Conservation (phyloP, 768 basidiomycete species). For the Termitomyces sp. region DNA sequence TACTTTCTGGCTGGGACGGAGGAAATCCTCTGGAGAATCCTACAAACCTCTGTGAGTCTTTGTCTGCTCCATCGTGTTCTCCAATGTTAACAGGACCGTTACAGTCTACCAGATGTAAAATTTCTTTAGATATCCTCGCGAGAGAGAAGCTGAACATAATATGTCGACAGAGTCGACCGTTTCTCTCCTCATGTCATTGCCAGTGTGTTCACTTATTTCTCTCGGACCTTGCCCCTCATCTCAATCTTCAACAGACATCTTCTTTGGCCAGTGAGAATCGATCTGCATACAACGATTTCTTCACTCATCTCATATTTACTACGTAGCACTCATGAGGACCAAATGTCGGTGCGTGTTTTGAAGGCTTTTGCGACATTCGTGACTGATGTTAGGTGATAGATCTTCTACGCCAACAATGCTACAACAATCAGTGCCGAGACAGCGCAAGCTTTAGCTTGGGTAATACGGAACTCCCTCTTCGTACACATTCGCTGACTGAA, state of each 20-base stretch:
- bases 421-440: constrained; percentile 51
- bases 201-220: constrained; percentile 35
- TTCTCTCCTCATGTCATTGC: constrained; percentile 75
- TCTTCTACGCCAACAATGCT: constrained; percentile 70
- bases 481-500: constrained; percentile 1
- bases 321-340: constrained; percentile 58
- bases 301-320: not conserved
- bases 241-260: constrained; percentile 42
- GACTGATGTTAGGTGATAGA: constrained; percentile 28
- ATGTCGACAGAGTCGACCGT: constrained; percentile 54
- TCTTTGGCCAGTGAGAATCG: constrained; percentile 55
- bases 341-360: constrained; percentile 44
- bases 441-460: constrained; percentile 46
- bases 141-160: not conserved
- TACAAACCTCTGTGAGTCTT: constrained; percentile 60
- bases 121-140: constrained; percentile 5
- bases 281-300: not conserved
- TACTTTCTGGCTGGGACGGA: constrained; percentile 67
- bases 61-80: not conserved
- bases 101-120: constrained; percentile 35
- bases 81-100: not conserved
- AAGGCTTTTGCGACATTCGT: not conserved
- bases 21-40: constrained; percentile 57
- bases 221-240: not conserved
- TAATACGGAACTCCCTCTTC: constrained; percentile 7